Base-by-base conservation (phyloP, 352 stramenopile species). In the Globisporangium irregulare region DNA sequence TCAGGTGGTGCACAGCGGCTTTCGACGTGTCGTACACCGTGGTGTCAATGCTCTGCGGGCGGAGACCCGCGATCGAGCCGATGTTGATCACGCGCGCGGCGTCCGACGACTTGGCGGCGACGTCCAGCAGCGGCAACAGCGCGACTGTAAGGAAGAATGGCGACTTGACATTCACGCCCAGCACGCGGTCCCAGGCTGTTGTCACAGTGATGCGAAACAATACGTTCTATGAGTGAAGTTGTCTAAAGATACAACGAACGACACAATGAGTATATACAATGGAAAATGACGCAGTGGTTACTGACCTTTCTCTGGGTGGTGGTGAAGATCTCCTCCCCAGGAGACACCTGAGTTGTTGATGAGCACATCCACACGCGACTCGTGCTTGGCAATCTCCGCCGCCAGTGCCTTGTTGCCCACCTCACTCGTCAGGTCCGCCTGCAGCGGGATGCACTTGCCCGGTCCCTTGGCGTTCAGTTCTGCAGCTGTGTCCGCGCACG, bases 21-120 rank as follows among this genome's bases (percentile, higher is more conserved):
- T 99, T 99, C 65, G 81, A 95, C 59, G 89, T 87, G 75, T 98
- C 93, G 81, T 99, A 99, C n/a, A 97, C 88, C 20, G 94, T 97
- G 86, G 84, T 4, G 22, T 36, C 24, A 22, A 34, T 57, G 51
- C 51, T 25, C 79, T 98, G 88, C 71, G 73, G 91, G 43, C 93
- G 69, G 27, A 98, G 71, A 24, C 96, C 87, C 1, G 75, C 80
- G 50, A 93, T 74, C 9, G 84, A 93, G 34, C 86, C 82, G 22
- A 96, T 59, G 65, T 90, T 95, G 74, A 96, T 92, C 34, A 95
- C 68, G 34, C 86, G 78, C 38, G 84, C 79, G 10, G 73, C 72
- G 46, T 84, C 76, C 1, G 82, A 56, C 34, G 77, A 81, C 14
- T 59, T 79, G 5, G 81, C 73, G 51, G 84, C 86, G 3, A 18